Evolutionary conservation across 768 basidiomycete species (phyloP), one percentile per base, ranked within the genome.

Genomic region (Collybia nuda): DNA sequence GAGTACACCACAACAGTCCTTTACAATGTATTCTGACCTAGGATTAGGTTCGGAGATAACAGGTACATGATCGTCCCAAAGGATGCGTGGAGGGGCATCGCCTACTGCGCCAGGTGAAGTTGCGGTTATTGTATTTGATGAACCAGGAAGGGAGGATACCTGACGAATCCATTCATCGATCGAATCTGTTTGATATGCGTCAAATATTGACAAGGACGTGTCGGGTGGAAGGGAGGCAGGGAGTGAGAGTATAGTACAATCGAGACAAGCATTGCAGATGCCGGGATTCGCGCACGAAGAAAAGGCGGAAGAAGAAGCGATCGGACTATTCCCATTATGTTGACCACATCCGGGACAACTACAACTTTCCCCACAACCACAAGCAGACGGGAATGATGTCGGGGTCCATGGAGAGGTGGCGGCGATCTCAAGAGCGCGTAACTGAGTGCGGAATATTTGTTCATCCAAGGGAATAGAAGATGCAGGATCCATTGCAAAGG

Each of bases 151-250:
- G 57, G 58, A 60, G 45, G 72, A 72, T 56, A 83, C 68, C 56
- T 82, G 79, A 47, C 76, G 76, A 48, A 85, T 70, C 84, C 84
- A 86, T 50, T 86, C 83, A 59, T 84, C 84, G 38, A 85, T 77
- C 50, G 75, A 71, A 23, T 72, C 71, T 32, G 70, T 66, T 56
- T 73, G 68, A 22, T 67, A 63, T n/a, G 66, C 57, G 52, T 79
- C 73, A 56, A 68, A 70, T 62, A 73, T 67, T 63, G 75, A 66
- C 42, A 72, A 67, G 2, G 66, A 57, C 12, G 65, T 72, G 49
- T 75, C 73, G 36, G 77, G 67, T 7, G 75, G 70, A 19, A 75
- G 58, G 5, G 71, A 70, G 6, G 72, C 60, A 3, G 79, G 71
- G 48, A 78, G 64, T 0, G 81, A 73, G 38, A 82, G 67, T 52